Evolutionary conservation across 1,139 yeast species (phyloP).

Genomic region (Hemisphaericaspora subhashii): DNA sequence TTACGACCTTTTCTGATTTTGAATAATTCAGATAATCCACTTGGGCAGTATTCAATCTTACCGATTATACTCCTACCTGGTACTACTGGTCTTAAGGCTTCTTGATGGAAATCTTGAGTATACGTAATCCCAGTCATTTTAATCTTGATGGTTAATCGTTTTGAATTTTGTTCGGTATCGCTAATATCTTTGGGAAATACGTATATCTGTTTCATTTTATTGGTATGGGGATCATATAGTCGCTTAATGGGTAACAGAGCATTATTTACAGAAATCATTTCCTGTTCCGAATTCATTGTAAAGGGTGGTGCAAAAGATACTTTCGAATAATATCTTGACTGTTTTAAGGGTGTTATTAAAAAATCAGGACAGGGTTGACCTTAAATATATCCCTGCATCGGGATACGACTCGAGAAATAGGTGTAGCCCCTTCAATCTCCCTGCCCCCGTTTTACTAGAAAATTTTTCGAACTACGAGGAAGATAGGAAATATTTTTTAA

Average conservation of each 20-base stretch:
- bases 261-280: background rate
- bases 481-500: no score
- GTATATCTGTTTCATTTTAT: conserved; percentile 27
- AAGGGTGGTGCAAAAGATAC: no score
- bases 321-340: no score
- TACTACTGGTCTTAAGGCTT: conserved; percentile 6
- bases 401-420: no score
- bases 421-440: no score
- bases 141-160: conserved; percentile 30
- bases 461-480: no score
- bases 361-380: no score
- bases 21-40: background rate
- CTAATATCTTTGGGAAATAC: conserved; percentile 23
- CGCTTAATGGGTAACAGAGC: conserved; percentile 30
- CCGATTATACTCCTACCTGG: conserved; percentile 16
- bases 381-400: no score
- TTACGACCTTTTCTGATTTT: conserved; percentile 17
- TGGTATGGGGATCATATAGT: conserved; percentile 23
- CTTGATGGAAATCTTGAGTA: conserved; percentile 21
- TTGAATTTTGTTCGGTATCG: conserved; percentile 4
- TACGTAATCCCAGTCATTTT: conserved; percentile 33
- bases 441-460: no score
- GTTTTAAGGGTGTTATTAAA: no score
- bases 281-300: no score
- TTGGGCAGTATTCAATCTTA: conserved; percentile 5